These are phyloP conservation scores for Boletus vermiculosoides DNA, from an alignment of 768 basidiomycete species.

Conservation along the genomic window DNA sequence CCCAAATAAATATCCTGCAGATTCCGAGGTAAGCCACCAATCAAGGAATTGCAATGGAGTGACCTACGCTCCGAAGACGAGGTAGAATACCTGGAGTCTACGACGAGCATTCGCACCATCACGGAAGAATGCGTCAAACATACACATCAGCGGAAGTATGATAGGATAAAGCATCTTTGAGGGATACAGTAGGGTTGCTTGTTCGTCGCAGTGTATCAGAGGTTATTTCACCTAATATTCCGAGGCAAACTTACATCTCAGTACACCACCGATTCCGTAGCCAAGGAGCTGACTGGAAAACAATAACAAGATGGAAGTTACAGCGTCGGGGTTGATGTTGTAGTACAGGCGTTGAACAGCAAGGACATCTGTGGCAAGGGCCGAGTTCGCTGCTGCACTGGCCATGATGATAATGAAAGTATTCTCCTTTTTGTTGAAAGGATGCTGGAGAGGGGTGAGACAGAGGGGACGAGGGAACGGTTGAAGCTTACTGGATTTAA, in stretches of 20 bases:
- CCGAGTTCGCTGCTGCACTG: slow-evolving; percentile 51
- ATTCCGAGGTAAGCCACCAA: not conserved
- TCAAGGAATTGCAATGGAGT: slow-evolving; percentile 18
- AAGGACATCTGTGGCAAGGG: slow-evolving; percentile 53
- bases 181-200: slow-evolving; percentile 40
- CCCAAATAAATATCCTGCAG: slow-evolving; percentile 36
- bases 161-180: slow-evolving; percentile 45
- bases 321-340: slow-evolving; percentile 48
- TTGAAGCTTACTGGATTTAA: slow-evolving; percentile 44
- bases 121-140: slow-evolving; percentile 40
- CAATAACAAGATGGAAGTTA: slow-evolving; percentile 44
- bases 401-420: slow-evolving; percentile 59
- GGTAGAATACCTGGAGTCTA: slow-evolving; percentile 37
- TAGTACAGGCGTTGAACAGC: slow-evolving; percentile 56
- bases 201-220: slow-evolving; percentile 1
- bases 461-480: not conserved
- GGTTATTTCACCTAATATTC: not conserved
- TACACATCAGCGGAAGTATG: slow-evolving; percentile 23
- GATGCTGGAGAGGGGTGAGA: slow-evolving; percentile 37
- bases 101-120: slow-evolving; percentile 39
- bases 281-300: slow-evolving; percentile 40
- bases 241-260: slow-evolving; percentile 39
- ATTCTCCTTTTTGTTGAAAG: slow-evolving; percentile 61
- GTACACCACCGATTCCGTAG: slow-evolving; percentile 55
- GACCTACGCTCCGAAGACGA: slow-evolving; percentile 32